These are phyloP conservation scores for Apiospora saccharicola DNA, from an alignment of 2,329 filamentous ascomycete species.

Conservation along the genomic window DNA sequence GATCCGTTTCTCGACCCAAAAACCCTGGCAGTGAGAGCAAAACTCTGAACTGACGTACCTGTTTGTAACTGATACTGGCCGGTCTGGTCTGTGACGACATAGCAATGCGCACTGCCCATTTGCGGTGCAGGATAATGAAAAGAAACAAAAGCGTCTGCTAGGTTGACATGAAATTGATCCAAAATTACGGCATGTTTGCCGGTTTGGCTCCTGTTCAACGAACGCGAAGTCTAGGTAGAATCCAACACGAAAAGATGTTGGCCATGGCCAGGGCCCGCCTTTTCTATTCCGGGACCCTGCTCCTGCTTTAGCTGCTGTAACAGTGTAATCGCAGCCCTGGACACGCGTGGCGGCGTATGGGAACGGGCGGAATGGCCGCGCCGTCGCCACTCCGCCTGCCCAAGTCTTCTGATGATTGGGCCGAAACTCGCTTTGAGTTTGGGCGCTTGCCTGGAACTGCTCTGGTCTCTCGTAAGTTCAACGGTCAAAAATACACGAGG, in stretches of 20 bases:
- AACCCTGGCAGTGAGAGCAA: background rate
- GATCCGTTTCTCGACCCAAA: background rate
- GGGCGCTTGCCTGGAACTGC: background rate
- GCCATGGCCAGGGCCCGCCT: background rate
- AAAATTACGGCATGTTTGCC: conserved; percentile 1
- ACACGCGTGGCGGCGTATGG: conserved; percentile 6
- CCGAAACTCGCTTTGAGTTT: background rate
- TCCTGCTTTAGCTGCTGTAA: background rate
- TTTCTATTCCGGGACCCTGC: background rate
- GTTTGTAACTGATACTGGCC: background rate
- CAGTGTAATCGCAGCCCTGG: background rate
- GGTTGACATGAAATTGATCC: background rate
- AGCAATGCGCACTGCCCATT: background rate
- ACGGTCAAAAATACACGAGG: background rate
- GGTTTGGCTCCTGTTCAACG: background rate
- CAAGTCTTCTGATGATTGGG: background rate
- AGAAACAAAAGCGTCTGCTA: background rate
- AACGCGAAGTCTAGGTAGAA: conserved; percentile 15
- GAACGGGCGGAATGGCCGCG: background rate
- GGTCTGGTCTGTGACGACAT: background rate
- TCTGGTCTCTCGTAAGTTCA: conserved; percentile 8
- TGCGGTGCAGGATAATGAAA: background rate
- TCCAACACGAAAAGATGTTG: background rate
- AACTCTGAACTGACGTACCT: conserved; percentile 5
- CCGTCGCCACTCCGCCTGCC: background rate